These are phyloP conservation scores for Aspergillus felis DNA, from an alignment of 2,329 filamentous ascomycete species.

Conservation along the genomic window DNA sequence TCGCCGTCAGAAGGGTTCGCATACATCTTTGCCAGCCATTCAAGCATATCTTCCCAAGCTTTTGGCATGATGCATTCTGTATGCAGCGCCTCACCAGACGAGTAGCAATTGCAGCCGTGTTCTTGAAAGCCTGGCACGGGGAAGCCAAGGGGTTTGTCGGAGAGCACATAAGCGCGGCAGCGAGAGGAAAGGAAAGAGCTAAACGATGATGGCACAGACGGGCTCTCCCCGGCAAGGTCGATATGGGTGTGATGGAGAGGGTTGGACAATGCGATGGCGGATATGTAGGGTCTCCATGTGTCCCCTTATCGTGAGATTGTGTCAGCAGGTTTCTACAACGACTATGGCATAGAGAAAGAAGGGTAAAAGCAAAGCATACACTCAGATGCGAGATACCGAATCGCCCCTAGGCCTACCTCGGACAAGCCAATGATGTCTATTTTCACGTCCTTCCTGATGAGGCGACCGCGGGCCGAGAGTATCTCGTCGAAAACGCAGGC, in stretches of 20 bases:
- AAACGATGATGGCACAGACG: constrained; percentile 14
- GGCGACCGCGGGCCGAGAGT: constrained; percentile 39
- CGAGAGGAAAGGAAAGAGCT: constrained; percentile 46
- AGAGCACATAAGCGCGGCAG: constrained; percentile 59
- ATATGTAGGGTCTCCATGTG: constrained; percentile 37
- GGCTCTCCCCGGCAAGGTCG: constrained; percentile 20
- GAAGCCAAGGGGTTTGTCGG: constrained; percentile 48
- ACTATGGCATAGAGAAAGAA: not conserved
- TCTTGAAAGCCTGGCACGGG: constrained; percentile 53
- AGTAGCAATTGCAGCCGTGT: constrained; percentile 64
- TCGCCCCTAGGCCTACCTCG: constrained; percentile 57
- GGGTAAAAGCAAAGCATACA: constrained; percentile 39
- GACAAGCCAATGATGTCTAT: constrained; percentile 70
- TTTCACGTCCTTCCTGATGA: constrained; percentile 49
- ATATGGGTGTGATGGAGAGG: constrained; percentile 32
- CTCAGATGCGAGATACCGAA: constrained; percentile 56
- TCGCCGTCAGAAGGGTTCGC: constrained; percentile 41
- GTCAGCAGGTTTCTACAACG: not conserved
- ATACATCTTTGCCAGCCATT: constrained; percentile 60
- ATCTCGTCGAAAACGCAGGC: constrained; percentile 63
- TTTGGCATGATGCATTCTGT: constrained; percentile 61
- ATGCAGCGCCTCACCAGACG: constrained; percentile 58
- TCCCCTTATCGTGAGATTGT: constrained; percentile 28
- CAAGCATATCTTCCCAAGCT: constrained; percentile 52
- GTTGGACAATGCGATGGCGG: constrained; percentile 36